Percentiles rank a stretch among this genome's conserved stretches.
Evolutionary conservation across 1,139 yeast genomes (phyloP).

Genomic region (Saccharomycopsis hybrid): DNA sequence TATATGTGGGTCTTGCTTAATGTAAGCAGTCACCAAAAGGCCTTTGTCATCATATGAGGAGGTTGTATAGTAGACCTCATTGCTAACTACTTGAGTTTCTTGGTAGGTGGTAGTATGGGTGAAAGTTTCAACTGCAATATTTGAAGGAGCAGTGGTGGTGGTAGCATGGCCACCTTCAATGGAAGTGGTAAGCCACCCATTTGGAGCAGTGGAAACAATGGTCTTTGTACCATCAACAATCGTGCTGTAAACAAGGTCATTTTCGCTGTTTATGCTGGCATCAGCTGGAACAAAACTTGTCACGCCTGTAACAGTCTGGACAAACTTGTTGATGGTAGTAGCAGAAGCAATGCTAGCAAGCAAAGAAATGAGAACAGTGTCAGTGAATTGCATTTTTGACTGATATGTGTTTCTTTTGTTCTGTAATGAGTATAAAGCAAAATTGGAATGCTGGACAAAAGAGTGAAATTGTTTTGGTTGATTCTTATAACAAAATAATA

Average conservation of each 20-base stretch:
- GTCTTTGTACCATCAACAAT: constrained; percentile 15
- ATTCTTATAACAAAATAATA: no score
- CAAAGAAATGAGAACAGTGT: not conserved
- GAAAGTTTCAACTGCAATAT: constrained; percentile 8
- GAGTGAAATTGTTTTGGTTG: no score
- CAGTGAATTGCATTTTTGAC: no score
- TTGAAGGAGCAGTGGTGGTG: constrained; percentile 17
- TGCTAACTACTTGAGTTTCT: constrained; percentile 7
- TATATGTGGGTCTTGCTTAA: constrained; percentile 12
- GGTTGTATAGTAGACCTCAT: constrained; percentile 15
- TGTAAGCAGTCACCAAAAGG: constrained; percentile 4
- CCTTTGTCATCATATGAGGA: constrained; percentile 17
- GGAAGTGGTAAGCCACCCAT: constrained; percentile 15
- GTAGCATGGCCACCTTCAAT: constrained; percentile 13
- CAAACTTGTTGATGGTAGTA: constrained; percentile 8
- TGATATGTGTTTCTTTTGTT: no score
- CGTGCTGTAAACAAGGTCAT: constrained; percentile 18
- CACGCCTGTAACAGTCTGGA: constrained; percentile 13
- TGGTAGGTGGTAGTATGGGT: constrained; percentile 14
- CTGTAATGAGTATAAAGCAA: no score
- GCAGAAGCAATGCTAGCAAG: constrained; percentile 3
- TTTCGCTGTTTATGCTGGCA: constrained; percentile 14
- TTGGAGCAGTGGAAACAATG: constrained; percentile 7
- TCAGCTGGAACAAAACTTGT: constrained; percentile 16
- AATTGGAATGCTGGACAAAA: no score